Evolutionary conservation across 176 grass and related monocot species (phyloP).

Genomic region (Pontederia paniculata): DNA sequence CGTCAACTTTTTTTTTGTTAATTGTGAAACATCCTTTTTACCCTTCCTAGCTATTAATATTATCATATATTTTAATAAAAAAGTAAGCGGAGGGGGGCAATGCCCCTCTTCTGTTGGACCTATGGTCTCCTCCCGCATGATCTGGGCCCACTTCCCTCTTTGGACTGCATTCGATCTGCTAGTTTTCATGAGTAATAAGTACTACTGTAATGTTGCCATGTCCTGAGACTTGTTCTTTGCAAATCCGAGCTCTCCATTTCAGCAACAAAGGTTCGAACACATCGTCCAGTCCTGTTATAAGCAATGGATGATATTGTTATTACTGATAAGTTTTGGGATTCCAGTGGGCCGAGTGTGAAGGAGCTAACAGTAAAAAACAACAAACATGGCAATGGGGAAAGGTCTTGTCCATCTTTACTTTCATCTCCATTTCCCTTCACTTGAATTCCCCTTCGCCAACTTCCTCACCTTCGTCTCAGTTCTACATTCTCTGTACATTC

Average conservation of each 20-base stretch:
- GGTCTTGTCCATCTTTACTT: conserved; percentile 67
- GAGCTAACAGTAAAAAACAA: conserved; percentile 53
- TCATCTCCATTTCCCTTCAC: conserved; percentile 72
- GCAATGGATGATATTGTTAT: conserved; percentile 67
- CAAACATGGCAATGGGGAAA: conserved; percentile 27
- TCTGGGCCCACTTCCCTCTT: not conserved
- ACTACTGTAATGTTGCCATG: no score
- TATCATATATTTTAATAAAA: no score
- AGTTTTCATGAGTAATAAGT: not conserved
- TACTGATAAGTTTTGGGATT: not conserved
- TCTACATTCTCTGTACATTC: conserved; percentile 93
- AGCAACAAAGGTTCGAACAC: conserved; percentile 3
- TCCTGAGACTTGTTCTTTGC: no score
- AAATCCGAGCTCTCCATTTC: no score
- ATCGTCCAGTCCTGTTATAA: conserved; percentile 18
- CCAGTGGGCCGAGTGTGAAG: conserved; percentile 47
- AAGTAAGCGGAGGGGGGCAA: no score
- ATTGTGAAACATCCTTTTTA: no score
- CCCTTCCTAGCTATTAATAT: no score
- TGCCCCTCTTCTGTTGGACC: not conserved
- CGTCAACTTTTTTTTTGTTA: no score
- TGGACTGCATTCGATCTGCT: conserved; percentile 2
- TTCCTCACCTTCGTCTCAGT: conserved; percentile 85
- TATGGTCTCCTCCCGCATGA: not conserved
- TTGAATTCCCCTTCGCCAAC: conserved; percentile 93